Evolutionary conservation across 2,329 filamentous ascomycete species (phyloP).

Genomic region (Elsinoe necatrix): DNA sequence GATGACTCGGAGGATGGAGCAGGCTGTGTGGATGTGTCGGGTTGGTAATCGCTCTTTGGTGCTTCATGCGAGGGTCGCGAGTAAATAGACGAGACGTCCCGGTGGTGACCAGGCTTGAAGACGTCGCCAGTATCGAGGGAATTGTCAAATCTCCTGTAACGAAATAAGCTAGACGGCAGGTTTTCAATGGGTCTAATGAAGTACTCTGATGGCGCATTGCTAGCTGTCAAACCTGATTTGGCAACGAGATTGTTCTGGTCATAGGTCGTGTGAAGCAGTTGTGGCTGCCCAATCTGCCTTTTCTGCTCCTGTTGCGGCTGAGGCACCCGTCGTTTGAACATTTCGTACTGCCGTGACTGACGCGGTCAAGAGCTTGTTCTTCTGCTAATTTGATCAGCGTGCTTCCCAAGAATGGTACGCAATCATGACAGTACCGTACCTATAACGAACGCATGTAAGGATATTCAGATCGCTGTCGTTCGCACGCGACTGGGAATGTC

Average conservation of each 20-base stretch:
- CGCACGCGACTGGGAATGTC: neutral
- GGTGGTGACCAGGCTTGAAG: constrained; percentile 10
- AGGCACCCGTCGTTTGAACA: constrained; percentile 14
- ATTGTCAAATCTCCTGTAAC: constrained; percentile 10
- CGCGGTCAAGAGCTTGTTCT: constrained; percentile 5
- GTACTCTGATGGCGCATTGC: constrained; percentile 15
- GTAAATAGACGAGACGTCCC: constrained; percentile 5
- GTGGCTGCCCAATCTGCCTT: constrained; percentile 15
- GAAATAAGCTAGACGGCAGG: constrained; percentile 15
- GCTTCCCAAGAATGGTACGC: constrained; percentile 9
- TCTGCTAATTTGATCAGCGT: neutral
- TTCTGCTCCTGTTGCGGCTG: constrained; percentile 13
- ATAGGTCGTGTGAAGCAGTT: constrained; percentile 15
- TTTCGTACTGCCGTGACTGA: neutral
- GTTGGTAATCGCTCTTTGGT: neutral
- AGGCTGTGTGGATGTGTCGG: neutral
- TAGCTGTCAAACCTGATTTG: constrained; percentile 11
- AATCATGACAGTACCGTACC: constrained; percentile 4
- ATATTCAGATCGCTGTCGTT: neutral
- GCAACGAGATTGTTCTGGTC: constrained; percentile 14
- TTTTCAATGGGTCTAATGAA: constrained; percentile 11
- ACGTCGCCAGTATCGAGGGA: constrained; percentile 15
- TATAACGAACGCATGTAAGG: neutral
- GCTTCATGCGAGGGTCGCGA: constrained; percentile 4
- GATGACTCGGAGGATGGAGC: neutral